Percentiles rank a stretch among this genome's conserved stretches.
phyloP scores from a whole-genome alignment of 2,329 filamentous ascomycete species.

The Drechmeria coniospora region DNA sequence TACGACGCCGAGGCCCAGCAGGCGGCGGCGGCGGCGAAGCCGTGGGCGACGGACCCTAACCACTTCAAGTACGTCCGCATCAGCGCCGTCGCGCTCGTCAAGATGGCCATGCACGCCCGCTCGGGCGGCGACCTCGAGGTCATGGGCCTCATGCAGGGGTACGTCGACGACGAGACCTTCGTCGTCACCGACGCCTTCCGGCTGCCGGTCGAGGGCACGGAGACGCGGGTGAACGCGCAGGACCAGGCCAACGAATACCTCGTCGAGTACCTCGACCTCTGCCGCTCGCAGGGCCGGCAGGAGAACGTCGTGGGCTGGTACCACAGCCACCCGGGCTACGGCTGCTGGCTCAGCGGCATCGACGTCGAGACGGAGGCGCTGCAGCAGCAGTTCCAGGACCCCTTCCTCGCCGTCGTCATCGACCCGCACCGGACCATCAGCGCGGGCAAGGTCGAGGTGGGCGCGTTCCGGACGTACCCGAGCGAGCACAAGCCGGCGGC shows the following conservation, averaged over 20 bases:
- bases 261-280: slow-evolving; percentile 65
- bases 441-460: slow-evolving; percentile 91
- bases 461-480: slow-evolving; percentile 86
- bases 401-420: slow-evolving; percentile 89
- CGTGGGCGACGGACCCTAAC: slow-evolving; percentile 65
- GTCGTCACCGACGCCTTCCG: slow-evolving; percentile 90
- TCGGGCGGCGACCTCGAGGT: slow-evolving; percentile 83
- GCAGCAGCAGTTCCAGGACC: slow-evolving; percentile 76
- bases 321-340: slow-evolving; percentile 92
- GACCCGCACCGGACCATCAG: slow-evolving; percentile 92
- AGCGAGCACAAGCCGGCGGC: slow-evolving; percentile 45
- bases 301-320: slow-evolving; percentile 98
- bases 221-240: slow-evolving; percentile 92
- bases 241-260: slow-evolving; percentile 96
- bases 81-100: slow-evolving; percentile 82
- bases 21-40: slow-evolving; percentile 44
- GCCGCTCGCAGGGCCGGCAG: slow-evolving; percentile 58
- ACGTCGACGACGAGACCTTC: slow-evolving; percentile 70
- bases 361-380: slow-evolving; percentile 78
- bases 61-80: slow-evolving; percentile 92
- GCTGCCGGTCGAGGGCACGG: slow-evolving; percentile 92
- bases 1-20: slow-evolving; percentile 60
- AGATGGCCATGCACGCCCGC: slow-evolving; percentile 99
- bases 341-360: slow-evolving; percentile 94
- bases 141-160: slow-evolving; percentile 97